These are phyloP conservation scores for Gyromitra esculenta DNA, from an alignment of 2,329 filamentous ascomycete genomes.

Conservation along the genomic window DNA sequence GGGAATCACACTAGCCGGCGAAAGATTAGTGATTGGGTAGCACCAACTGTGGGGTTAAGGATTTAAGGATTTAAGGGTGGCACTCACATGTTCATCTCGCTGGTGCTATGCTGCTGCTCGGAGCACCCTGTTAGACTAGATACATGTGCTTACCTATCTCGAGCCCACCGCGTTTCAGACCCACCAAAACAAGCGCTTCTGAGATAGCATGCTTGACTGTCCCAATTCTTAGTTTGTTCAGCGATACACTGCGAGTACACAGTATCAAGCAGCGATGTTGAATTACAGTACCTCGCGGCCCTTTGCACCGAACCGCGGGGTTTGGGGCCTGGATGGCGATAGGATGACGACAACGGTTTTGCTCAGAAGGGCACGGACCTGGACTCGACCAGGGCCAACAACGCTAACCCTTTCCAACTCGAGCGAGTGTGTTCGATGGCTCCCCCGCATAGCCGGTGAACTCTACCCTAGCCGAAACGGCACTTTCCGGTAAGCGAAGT, in stretches of 20 bases:
- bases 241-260: background rate
- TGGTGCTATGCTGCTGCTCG: background rate
- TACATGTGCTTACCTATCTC: background rate
- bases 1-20: slow-evolving; percentile 18
- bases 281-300: slow-evolving; percentile 15
- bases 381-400: background rate
- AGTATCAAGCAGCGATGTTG: background rate
- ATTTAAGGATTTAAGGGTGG: slow-evolving; percentile 21
- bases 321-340: background rate
- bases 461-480: slow-evolving; percentile 28
- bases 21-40: slow-evolving; percentile 29
- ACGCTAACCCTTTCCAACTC: background rate
- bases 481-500: slow-evolving; percentile 24
- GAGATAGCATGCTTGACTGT: background rate
- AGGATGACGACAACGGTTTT: slow-evolving; percentile 19
- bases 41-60: slow-evolving; percentile 37
- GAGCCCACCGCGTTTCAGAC: background rate
- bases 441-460: slow-evolving; percentile 22
- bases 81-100: slow-evolving; percentile 16
- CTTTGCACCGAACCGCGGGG: slow-evolving; percentile 38
- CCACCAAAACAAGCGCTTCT: background rate
- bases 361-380: background rate
- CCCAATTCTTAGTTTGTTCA: background rate
- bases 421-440: background rate
- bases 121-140: slow-evolving; percentile 10